A percentile compares a stretch with the other conserved stretches of the same genome.
phyloP scores from a whole-genome alignment of 331 rosid genomes.

The Pyracantha coccinea region DNA sequence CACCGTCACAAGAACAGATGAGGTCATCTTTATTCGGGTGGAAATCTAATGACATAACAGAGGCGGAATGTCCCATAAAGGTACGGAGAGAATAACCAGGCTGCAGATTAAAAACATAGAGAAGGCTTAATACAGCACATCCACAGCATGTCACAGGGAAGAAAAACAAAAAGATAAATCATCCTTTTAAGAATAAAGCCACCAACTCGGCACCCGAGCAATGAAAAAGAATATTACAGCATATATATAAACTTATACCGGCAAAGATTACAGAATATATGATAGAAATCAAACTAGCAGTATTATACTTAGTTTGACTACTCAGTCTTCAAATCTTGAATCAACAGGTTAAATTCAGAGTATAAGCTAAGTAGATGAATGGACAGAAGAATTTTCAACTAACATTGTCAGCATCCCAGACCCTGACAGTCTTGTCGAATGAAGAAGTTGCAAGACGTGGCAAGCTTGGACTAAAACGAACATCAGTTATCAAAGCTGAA shows the following conservation, averaged over 20 bases:
- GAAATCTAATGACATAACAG: conserved; percentile 91
- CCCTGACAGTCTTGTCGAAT: conserved; percentile 92
- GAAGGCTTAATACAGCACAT: not conserved
- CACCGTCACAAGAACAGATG: conserved; percentile 89
- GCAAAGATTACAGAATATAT: too few relatives aligned
- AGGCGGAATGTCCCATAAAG: conserved; percentile 70
- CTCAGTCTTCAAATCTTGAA: not conserved
- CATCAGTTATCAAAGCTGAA: conserved; percentile 75
- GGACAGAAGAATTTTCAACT: conserved; percentile 25
- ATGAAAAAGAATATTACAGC: too few relatives aligned
- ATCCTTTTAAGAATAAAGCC: not conserved
- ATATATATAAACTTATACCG: not conserved
- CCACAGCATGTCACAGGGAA: not conserved
- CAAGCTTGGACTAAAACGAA: conserved; percentile 88
- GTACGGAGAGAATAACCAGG: conserved; percentile 83
- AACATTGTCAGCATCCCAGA: conserved; percentile 97
- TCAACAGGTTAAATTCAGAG: not conserved
- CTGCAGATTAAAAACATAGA: conserved; percentile 35
- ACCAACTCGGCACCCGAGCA: not conserved
- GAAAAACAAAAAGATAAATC: not conserved
- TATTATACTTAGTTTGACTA: not conserved
- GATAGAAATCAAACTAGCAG: not conserved
- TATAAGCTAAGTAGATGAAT: not conserved
- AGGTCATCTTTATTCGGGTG: conserved; percentile 93
- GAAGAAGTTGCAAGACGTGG: conserved; percentile 94